These are phyloP conservation scores for Coemansia sp. DNA, from an alignment of 192 early-diverging fungal species.

Conservation along the genomic window DNA sequence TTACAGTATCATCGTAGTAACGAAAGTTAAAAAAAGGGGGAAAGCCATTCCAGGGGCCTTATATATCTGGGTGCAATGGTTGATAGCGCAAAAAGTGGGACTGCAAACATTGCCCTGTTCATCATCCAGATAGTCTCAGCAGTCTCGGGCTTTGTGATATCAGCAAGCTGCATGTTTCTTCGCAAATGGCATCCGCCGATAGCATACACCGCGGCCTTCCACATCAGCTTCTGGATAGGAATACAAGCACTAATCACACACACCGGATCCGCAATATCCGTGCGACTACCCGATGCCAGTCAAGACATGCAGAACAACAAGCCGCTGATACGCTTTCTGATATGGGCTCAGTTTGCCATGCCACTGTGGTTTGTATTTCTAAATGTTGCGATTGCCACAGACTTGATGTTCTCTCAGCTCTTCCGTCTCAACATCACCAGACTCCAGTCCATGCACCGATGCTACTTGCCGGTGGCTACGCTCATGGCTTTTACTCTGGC, in stretches of 20 bases:
- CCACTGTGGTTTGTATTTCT: constrained; percentile 55
- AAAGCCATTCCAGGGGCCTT: neutral
- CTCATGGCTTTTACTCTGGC: constrained; percentile 34
- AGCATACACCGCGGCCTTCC: constrained; percentile 49
- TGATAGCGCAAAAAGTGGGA: constrained; percentile 31
- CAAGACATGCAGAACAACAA: constrained; percentile 39
- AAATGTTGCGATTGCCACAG: constrained; percentile 47
- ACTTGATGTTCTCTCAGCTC: constrained; percentile 47
- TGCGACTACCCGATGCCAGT: constrained; percentile 37
- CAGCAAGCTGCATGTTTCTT: constrained; percentile 43
- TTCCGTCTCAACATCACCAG: constrained; percentile 20
- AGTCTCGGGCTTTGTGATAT: constrained; percentile 41
- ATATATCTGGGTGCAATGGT: constrained; percentile 15
- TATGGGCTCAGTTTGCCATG: constrained; percentile 56
- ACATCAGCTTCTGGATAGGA: constrained; percentile 55
- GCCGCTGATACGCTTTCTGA: constrained; percentile 40
- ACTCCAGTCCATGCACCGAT: constrained; percentile 39
- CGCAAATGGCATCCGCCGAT: constrained; percentile 49
- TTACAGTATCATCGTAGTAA: too few species aligned
- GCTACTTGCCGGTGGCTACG: constrained; percentile 47
- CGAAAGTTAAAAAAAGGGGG: too few species aligned
- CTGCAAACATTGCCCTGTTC: constrained; percentile 41
- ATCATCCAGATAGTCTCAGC: constrained; percentile 48
- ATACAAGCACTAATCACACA: constrained; percentile 51
- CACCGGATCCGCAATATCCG: constrained; percentile 42